Evolutionary conservation across 225 moss, liverwort and hornwort genomes (phyloP), one percentile per base, ranked within the genome.

Genomic region (Sphagnum tenellum): DNA sequence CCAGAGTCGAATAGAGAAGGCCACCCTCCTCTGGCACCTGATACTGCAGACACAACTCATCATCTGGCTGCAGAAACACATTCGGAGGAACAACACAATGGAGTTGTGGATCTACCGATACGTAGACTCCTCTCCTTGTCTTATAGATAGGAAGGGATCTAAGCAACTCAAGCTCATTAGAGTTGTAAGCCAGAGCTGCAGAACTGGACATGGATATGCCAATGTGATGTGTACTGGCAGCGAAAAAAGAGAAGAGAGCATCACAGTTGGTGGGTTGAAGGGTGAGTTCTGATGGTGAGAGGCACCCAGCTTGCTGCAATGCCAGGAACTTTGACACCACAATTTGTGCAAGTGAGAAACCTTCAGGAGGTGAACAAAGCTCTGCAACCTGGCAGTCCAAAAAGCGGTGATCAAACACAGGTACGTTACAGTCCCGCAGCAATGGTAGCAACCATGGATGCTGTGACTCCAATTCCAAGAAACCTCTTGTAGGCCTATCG

Each of bases 51-150:
- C 89, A 89, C 45, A 82, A 73, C n/a, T 85, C 92, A 77, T 85
- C 78, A 65, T 82, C 81, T 44, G 92, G 92, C 78, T 92, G 92
- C 73, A 89, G 71, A 67, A 92, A 89, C 49, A 81, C 61, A 48
- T 69, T 78, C 8, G 89, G 89, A 60, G 89, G 85, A 45, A 89
- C 85, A 64, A 89, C 71, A 60, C 89, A 92, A 74, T 92, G 92
- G 61, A 85, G 62, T 51, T 80, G 80, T 69, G 77, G 80, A 56
- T 87, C 79, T 60, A 92, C 59, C 29, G 86, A 58, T 4, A 85
- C 81, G 51, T 85, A 89, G 64, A 65, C 77, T 64, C 86, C 89
- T 47, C 72, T 82, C 71, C 82, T 71, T 29, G 92, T 89, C 67
- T 76, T 92, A 71, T 79, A 87, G 48, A 92, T 87, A 58, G 89